phyloP scores from a whole-genome alignment of 306 rosid genomes.

The Hippophae tibetana region DNA sequence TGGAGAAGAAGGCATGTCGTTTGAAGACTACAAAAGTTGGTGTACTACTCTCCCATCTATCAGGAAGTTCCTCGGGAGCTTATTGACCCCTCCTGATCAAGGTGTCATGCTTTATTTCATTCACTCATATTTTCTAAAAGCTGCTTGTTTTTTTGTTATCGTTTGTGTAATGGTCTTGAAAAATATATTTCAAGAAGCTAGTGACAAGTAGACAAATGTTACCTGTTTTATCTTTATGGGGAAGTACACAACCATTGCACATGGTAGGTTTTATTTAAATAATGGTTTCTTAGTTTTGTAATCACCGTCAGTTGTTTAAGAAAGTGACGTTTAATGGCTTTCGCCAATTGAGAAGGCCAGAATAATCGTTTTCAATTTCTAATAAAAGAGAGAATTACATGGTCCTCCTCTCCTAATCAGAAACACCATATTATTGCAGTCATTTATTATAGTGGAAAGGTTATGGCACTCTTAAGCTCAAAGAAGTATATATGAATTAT shows the following conservation, averaged over 20 bases:
- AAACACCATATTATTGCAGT: too few relatives aligned
- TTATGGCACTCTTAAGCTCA: too few relatives aligned
- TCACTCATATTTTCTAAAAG: slow-evolving; percentile 4
- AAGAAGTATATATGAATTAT: too few relatives aligned
- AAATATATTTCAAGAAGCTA: not conserved
- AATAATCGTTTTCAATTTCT: too few relatives aligned
- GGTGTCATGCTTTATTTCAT: slow-evolving; percentile 32
- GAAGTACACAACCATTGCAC: not conserved
- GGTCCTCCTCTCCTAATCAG: not conserved
- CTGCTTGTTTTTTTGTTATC: slow-evolving; percentile 1
- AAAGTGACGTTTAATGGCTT: not conserved
- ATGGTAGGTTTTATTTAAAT: not conserved
- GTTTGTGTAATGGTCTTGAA: slow-evolving; percentile 3
- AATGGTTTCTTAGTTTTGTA: not conserved
- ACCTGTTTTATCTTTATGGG: not conserved
- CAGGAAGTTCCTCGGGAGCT: slow-evolving; percentile 78
- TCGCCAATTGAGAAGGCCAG: not conserved
- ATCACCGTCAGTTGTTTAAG: not conserved
- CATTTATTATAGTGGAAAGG: too few relatives aligned
- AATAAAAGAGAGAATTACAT: not conserved
- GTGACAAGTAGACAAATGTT: not conserved
- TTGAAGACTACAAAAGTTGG: slow-evolving; percentile 80
- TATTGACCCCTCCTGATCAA: slow-evolving; percentile 57
- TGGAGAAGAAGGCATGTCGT: slow-evolving; percentile 43
- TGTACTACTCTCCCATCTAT: slow-evolving; percentile 55